phyloP scores from a whole-genome alignment of 805 yeast species.

The Debaryomyces hansenii region DNA sequence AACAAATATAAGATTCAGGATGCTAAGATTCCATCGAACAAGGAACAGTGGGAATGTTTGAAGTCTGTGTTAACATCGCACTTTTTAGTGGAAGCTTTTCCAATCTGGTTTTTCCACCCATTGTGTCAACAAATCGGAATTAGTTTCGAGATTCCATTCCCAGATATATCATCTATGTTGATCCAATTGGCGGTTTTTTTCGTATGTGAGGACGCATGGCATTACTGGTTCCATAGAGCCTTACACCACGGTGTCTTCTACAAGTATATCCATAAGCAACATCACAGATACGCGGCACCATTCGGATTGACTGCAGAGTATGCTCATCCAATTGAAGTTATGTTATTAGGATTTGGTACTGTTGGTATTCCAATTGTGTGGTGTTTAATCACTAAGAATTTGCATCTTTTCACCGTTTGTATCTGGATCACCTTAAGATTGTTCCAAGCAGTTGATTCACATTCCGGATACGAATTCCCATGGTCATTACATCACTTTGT shows the following conservation, averaged over 20 bases:
- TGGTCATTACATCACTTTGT: slow-evolving; percentile 56
- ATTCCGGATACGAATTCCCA: slow-evolving; percentile 63
- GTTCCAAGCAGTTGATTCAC: slow-evolving; percentile 61
- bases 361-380: slow-evolving; percentile 61
- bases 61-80: slow-evolving; percentile 58
- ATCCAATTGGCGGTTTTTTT: slow-evolving; percentile 51
- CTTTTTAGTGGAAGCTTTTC: slow-evolving; percentile 58
- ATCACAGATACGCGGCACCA: slow-evolving; percentile 62
- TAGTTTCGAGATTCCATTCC: slow-evolving; percentile 54
- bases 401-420: slow-evolving; percentile 55
- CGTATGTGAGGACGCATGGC: slow-evolving; percentile 59
- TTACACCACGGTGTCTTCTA: slow-evolving; percentile 58
- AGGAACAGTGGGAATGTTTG: slow-evolving; percentile 63
- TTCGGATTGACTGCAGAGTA: slow-evolving; percentile 63
- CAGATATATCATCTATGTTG: slow-evolving; percentile 40
- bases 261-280: slow-evolving; percentile 59
- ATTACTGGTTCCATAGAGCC: slow-evolving; percentile 57
- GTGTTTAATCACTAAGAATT: slow-evolving; percentile 44
- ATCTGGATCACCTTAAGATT: slow-evolving; percentile 54
- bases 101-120: slow-evolving; percentile 65
- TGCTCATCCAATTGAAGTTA: slow-evolving; percentile 61
- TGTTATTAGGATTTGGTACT: slow-evolving; percentile 58
- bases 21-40: slow-evolving; percentile 48
- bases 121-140: slow-evolving; percentile 50
- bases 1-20: slow-evolving; percentile 56